Percentiles rank a stretch among this genome's conserved stretches.
Conservation (phyloP, 2,329 filamentous ascomycete genomes). For the Fusarium brevicatenulatum region DNA sequence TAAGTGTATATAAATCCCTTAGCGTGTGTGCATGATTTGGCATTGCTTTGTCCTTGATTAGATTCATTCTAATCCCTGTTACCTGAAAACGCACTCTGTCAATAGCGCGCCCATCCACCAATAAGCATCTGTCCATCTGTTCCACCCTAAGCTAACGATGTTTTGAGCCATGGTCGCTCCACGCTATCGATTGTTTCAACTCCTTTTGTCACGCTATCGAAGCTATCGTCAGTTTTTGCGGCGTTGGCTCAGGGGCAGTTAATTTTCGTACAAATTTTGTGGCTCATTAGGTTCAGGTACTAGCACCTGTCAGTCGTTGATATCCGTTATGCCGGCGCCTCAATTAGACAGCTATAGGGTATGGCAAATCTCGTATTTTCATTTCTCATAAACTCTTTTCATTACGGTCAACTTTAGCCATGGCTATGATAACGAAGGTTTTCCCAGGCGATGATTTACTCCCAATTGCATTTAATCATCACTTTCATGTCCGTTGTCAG, state of each 20-base stretch:
- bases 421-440: not conserved
- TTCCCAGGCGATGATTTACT: not conserved
- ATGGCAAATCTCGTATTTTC: not conserved
- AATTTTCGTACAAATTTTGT: not conserved
- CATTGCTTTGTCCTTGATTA: not conserved
- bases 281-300: not conserved
- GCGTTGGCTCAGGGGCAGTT: constrained; percentile 7
- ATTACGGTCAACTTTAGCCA: no score
- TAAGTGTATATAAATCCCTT: no score
- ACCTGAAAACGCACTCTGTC: not conserved
- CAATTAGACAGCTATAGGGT: not conserved
- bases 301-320: not conserved
- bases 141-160: not conserved
- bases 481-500: not conserved
- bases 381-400: not conserved
- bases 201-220: constrained; percentile 5
- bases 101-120: not conserved
- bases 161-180: not conserved
- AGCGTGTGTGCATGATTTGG: no score
- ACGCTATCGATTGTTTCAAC: constrained; percentile 20
- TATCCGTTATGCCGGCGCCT: not conserved
- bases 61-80: not conserved
- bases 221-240: constrained; percentile 8
- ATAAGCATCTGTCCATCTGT: not conserved
- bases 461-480: no score